These are phyloP conservation scores for Collybia sordida DNA, from an alignment of 768 basidiomycete genomes.

Conservation along the genomic window DNA sequence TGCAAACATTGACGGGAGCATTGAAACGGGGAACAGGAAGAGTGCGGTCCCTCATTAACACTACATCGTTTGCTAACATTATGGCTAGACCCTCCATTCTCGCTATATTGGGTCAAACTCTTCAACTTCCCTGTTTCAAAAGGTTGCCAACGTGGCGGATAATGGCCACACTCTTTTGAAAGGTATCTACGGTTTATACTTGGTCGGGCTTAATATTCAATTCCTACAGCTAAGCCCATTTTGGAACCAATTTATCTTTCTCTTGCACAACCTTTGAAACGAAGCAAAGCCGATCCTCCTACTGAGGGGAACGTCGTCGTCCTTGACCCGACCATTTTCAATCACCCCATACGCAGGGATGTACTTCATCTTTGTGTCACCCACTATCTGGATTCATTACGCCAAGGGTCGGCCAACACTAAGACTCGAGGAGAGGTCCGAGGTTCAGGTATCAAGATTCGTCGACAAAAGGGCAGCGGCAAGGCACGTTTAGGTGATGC, in stretches of 20 bases:
- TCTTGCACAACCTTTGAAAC: slow-evolving; percentile 59
- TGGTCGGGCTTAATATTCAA: slow-evolving; percentile 3
- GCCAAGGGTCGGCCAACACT: slow-evolving; percentile 90
- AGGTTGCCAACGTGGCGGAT: too few relatives aligned
- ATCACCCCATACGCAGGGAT: slow-evolving; percentile 85
- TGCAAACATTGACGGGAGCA: neutral
- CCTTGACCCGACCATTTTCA: slow-evolving; percentile 82
- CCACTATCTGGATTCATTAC: slow-evolving; percentile 82
- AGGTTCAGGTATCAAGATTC: slow-evolving; percentile 87
- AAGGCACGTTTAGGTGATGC: slow-evolving; percentile 87
- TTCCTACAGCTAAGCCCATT: slow-evolving; percentile 33
- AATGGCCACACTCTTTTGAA: slow-evolving; percentile 1
- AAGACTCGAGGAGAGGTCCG: slow-evolving; percentile 90
- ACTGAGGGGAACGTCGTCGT: slow-evolving; percentile 51
- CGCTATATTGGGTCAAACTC: too few relatives aligned
- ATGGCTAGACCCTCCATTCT: too few relatives aligned
- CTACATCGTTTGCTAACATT: neutral
- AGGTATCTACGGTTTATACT: slow-evolving; percentile 5
- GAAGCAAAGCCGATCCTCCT: slow-evolving; percentile 36
- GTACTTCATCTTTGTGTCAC: slow-evolving; percentile 91
- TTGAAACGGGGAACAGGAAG: slow-evolving; percentile 1
- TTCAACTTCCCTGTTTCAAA: too few relatives aligned
- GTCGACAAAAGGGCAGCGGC: slow-evolving; percentile 90
- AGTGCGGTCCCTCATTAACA: neutral
- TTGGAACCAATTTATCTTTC: slow-evolving; percentile 55